Base-by-base conservation (phyloP, 192 early-diverging fungal species). In the Thoreauomyces humboldtii region DNA sequence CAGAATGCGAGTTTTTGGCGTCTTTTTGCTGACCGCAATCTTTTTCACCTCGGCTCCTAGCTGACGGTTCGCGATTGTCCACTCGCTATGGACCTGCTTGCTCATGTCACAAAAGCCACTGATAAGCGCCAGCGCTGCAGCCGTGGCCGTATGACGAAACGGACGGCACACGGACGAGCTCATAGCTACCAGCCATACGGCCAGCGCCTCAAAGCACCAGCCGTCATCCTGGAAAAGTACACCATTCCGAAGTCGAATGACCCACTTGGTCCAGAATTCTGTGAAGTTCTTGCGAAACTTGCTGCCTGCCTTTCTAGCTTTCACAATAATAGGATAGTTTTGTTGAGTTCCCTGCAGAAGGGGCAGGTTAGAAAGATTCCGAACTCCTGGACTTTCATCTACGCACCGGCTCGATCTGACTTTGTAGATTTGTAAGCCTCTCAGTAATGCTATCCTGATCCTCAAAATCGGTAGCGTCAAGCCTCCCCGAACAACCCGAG, bases 81-180 rank as follows among this genome's bases (percentile, higher is more conserved):
- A 77, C 52, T 92, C 89, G 7, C 71, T 69, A 55, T 76, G 58
- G 0, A 85, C 68, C 38, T 74, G 77, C n/a, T 84, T 76, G 6
- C 81, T 82, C 22, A 91, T 69, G n/a, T 85, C 79, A 51, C 87
- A 88, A 36, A 98, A 77, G 5, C 78, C 78, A 1, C 79, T 73
- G 41, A 88, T 76, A 14, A 95, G 59, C 7, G 78, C 73, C 25
- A 97, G 80, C 17, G 89, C 80, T 0, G 84, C 77, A 0, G 86
- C 55, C 2, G 95, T 91, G 2, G 93, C 82, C 9, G 91, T 94
- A 59, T 98, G 95, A 4, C 96, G 79, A 71, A 98, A 92, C 12
- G 94, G 91, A 17, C 94, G 83, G 58, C 89, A 95, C 0, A 85
- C 59, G 1, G 91, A 90, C 31, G 87, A 87, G 31, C 67, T 68